Evolutionary conservation across 352 stramenopile species (phyloP).

Genomic region (Phytophthora pini): DNA sequence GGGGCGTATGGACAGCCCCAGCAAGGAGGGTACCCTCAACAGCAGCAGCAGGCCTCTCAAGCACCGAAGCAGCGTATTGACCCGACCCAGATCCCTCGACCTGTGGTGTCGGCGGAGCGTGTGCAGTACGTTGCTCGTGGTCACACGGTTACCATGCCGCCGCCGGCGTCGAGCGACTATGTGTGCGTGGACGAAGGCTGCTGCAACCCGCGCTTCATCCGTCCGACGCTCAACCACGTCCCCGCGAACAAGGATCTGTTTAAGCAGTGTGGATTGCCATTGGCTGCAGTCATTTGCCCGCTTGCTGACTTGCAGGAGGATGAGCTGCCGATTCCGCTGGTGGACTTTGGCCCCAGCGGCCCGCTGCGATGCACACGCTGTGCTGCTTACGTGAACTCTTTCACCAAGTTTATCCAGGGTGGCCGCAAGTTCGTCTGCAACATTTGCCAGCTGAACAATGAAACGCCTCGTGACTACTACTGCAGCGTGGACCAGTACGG

Average conservation of each 20-base stretch:
- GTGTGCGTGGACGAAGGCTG: constrained; percentile 87
- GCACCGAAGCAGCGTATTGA: constrained; percentile 84
- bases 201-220: constrained; percentile 91
- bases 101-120: constrained; percentile 66
- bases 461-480: constrained; percentile 88
- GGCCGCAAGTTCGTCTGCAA: constrained; percentile 91
- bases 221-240: constrained; percentile 87
- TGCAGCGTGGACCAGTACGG: constrained; percentile 89
- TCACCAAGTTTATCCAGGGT: constrained; percentile 87
- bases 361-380: constrained; percentile 87
- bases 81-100: constrained; percentile 87
- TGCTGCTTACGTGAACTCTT: constrained; percentile 89
- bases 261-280: constrained; percentile 78
- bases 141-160: constrained; percentile 86
- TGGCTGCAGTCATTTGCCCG: constrained; percentile 85
- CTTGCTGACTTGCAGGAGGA: constrained; percentile 84
- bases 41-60: constrained; percentile 47
- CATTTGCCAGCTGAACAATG: constrained; percentile 87
- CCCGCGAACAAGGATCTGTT: constrained; percentile 76
- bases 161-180: constrained; percentile 79
- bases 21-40: constrained; percentile 39
- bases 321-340: constrained; percentile 82
- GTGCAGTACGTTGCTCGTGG: constrained; percentile 81
- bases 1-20: constrained; percentile 36
- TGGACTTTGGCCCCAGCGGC: constrained; percentile 85